Base-by-base conservation (phyloP, 75 land plant genomes). In the Selaginella moellendorffii region DNA sequence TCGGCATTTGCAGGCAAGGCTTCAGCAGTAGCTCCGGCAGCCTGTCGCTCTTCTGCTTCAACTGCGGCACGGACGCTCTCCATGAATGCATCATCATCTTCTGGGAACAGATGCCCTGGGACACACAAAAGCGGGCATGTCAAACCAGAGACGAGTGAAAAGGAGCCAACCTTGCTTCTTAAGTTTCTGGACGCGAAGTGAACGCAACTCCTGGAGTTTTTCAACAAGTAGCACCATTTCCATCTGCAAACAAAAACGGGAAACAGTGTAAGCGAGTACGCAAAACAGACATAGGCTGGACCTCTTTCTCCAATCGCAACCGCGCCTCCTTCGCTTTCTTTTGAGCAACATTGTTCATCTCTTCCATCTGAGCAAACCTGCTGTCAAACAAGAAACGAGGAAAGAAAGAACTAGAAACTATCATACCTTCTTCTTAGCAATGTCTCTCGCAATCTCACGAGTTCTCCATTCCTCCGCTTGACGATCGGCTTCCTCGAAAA, bases 401-500 rank as follows among this genome's bases (percentile, higher is more conserved):
- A 36, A 14, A 36, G 46, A 36, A 14, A 36, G 46, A 36, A 5
- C 10, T 36, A 14, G 5, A 5, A 36, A 5, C 5, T 36, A 0
- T 22, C 31, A 21, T 36, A 89, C 99, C 91, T 90, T 90, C 19
- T 81, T 78, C 63, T 67, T 80, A 0, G 99, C 97, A 61, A 90
- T 90, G 63, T 83, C 84, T 65, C 90, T 90, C 29, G 99, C 97
- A 79, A 95, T 86, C 75, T 90, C 92, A 54, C 86, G 82, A 29
- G 91, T 85, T 69, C 97, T 95, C 96, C 99, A 89, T 53, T 95
- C 99, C 80, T 95, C 97, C 61, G 91, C 99, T 52, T 80, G 83
- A 24, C 64, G 81, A 73, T 86, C 92, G 58, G 70, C 80, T 67
- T 82, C 72, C 12, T 86, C 91, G 67, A 79, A 84, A 12, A 69